These are phyloP conservation scores for Trifolium dubium DNA, from an alignment of 306 rosid species.

Conservation along the genomic window DNA sequence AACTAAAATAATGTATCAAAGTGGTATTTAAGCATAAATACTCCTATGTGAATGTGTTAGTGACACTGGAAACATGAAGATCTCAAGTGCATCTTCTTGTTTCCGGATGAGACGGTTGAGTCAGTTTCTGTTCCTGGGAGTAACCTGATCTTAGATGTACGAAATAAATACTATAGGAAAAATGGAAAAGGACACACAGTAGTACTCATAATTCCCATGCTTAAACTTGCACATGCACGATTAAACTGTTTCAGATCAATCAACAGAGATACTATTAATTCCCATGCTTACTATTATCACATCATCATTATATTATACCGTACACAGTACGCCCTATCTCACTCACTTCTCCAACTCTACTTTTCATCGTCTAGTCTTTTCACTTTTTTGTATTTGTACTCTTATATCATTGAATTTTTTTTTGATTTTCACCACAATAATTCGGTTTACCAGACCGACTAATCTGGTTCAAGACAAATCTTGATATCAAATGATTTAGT, in stretches of 20 bases:
- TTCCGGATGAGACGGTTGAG: not conserved
- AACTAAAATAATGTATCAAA: no score
- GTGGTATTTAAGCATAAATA: no score
- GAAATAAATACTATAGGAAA: not conserved
- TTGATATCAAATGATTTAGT: no score
- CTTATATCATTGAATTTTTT: no score
- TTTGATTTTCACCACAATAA: no score
- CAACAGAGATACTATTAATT: not conserved
- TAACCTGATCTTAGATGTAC: not conserved
- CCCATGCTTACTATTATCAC: slow-evolving; percentile 16
- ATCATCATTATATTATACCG: slow-evolving; percentile 17
- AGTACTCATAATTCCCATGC: not conserved
- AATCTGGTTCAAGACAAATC: no score
- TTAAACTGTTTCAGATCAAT: slow-evolving; percentile 35
- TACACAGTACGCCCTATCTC: not conserved
- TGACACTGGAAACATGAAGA: no score
- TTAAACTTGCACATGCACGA: slow-evolving; percentile 20
- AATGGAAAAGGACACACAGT: not conserved
- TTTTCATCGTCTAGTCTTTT: slow-evolving; percentile 47
- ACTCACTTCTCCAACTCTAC: not conserved
- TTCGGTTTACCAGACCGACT: no score
- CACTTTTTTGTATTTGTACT: not conserved
- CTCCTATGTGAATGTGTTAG: no score
- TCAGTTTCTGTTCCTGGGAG: not conserved
- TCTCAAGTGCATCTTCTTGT: not conserved